Conservation (phyloP, 2,329 filamentous ascomycete genomes). For the Penicillium sp. region DNA sequence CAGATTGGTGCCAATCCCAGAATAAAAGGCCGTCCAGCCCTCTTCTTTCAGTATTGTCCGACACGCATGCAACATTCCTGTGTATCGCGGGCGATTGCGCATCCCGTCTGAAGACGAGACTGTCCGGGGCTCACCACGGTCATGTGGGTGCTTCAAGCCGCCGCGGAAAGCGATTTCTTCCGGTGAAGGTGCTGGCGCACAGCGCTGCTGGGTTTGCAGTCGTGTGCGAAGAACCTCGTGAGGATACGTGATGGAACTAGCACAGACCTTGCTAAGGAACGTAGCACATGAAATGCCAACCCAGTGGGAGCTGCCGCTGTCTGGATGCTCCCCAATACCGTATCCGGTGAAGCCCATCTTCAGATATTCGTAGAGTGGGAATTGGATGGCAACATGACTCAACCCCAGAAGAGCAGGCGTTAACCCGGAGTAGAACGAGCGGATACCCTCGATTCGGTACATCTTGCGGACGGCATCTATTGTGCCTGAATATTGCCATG, state of each 20-base stretch:
- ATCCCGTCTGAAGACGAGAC: conserved; percentile 53
- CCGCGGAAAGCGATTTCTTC: conserved; percentile 50
- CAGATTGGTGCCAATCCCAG: conserved; percentile 95
- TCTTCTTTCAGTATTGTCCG: conserved; percentile 82
- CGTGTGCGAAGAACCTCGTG: conserved; percentile 94
- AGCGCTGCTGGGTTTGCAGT: conserved; percentile 84
- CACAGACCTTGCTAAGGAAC: conserved; percentile 88
- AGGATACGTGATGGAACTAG: conserved; percentile 91
- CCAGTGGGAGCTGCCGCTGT: conserved; percentile 64
- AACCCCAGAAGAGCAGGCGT: conserved; percentile 87
- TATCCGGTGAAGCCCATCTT: conserved; percentile 86
- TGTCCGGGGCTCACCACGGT: conserved; percentile 43
- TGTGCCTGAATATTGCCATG: conserved; percentile 86
- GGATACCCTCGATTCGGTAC: conserved; percentile 82
- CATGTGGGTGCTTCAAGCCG: conserved; percentile 35
- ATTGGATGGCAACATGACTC: conserved; percentile 94
- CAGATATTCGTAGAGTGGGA: conserved; percentile 90
- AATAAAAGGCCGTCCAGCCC: conserved; percentile 94
- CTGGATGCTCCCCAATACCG: conserved; percentile 70
- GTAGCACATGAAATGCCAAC: conserved; percentile 80
- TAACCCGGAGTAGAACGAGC: conserved; percentile 91
- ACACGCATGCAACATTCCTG: conserved; percentile 74
- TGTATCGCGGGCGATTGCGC: conserved; percentile 57
- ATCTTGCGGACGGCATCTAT: conserved; percentile 91
- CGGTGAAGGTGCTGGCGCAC: conserved; percentile 43